Conservation (phyloP, 148 eudicot species). For the Cornus florida region DNA sequence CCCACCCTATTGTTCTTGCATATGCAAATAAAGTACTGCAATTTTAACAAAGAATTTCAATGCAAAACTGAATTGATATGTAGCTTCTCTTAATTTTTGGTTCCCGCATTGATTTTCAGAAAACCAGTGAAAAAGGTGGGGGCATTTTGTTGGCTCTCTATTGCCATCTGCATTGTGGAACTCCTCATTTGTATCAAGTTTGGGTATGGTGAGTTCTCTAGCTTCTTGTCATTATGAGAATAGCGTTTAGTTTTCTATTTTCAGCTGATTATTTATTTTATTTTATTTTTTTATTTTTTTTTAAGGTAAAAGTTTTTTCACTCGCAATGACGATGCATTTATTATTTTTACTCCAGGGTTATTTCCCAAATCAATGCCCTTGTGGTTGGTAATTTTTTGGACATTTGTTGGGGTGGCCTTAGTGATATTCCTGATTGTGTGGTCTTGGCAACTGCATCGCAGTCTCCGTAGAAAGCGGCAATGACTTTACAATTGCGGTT, state of each 20-base stretch:
- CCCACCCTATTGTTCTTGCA: no score
- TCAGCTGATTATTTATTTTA: background rate
- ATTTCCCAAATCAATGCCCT: conserved; percentile 80
- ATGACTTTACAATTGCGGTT: conserved; percentile 23
- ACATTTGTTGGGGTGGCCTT: conserved; percentile 40
- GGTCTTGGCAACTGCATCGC: conserved; percentile 74
- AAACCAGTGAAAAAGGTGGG: conserved; percentile 88
- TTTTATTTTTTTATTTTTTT: background rate
- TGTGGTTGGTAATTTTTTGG: conserved; percentile 84
- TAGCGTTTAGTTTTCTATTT: background rate
- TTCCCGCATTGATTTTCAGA: conserved; percentile 31
- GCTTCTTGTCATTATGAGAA: background rate
- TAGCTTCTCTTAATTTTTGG: background rate
- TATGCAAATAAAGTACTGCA: background rate
- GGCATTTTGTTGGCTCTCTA: conserved; percentile 92
- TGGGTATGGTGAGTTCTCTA: conserved; percentile 69
- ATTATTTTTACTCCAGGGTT: conserved; percentile 47
- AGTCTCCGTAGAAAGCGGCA: conserved; percentile 58
- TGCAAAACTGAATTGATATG: background rate
- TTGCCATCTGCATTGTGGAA: conserved; percentile 92
- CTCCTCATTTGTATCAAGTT: conserved; percentile 93
- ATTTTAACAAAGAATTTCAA: background rate
- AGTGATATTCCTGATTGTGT: conserved; percentile 50
- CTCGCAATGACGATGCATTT: background rate
- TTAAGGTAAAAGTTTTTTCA: background rate